These are phyloP conservation scores for Phytophthora cactorum DNA, from an alignment of 352 stramenopile genomes.

Conservation along the genomic window DNA sequence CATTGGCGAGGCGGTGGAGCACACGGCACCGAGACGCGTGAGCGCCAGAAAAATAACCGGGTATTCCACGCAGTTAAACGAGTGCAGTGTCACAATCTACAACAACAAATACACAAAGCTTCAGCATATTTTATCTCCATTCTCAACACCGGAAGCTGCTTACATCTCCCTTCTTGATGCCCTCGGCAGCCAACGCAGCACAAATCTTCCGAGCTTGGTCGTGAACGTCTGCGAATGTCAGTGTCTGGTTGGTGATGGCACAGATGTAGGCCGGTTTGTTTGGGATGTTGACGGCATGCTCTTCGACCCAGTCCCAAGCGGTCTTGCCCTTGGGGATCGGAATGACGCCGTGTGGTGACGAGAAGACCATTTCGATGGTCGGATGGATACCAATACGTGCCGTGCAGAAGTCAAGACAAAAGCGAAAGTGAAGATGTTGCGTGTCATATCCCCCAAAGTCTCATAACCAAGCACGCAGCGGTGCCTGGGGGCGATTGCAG, in stretches of 20 bases:
- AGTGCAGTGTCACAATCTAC: constrained; percentile 51
- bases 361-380: constrained; percentile 43
- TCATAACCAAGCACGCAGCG: constrained; percentile 9
- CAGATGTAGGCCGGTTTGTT: constrained; percentile 48
- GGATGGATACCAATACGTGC: constrained; percentile 1
- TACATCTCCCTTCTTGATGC: constrained; percentile 60
- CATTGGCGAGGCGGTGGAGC: constrained; percentile 49
- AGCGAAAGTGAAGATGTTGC: constrained; percentile 23
- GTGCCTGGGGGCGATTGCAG: background rate
- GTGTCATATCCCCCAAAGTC: constrained; percentile 1
- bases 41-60: constrained; percentile 60
- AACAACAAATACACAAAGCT: constrained; percentile 11
- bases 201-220: constrained; percentile 39
- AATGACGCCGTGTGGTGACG: constrained; percentile 40
- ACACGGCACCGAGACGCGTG: constrained; percentile 48
- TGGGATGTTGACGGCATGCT: constrained; percentile 36
- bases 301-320: constrained; percentile 50
- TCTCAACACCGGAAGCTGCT: constrained; percentile 2
- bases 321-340: constrained; percentile 38
- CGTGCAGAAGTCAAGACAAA: constrained; percentile 15
- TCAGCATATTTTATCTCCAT: background rate
- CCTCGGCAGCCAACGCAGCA: constrained; percentile 41
- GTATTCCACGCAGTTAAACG: constrained; percentile 68
- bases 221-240: constrained; percentile 49
- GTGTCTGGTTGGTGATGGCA: constrained; percentile 42